Percentiles rank a stretch among this genome's conserved stretches.
These are phyloP conservation scores for Penicillium vulpinum DNA, from an alignment of 2,329 filamentous ascomycete genomes.

Conservation along the genomic window DNA sequence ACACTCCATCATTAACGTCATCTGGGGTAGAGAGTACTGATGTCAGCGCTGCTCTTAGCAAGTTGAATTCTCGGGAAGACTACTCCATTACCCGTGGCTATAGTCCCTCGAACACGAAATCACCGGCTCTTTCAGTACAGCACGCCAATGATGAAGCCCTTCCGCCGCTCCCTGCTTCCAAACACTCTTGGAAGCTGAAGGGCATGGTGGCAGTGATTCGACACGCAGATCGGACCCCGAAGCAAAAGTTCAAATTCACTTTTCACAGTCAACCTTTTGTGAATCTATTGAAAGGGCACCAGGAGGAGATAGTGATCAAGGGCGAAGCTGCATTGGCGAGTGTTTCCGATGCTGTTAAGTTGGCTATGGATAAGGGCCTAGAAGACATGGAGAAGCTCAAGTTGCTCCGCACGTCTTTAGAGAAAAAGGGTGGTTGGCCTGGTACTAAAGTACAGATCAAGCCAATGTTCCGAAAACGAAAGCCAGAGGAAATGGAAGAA, in stretches of 20 bases:
- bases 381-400: slow-evolving; percentile 88
- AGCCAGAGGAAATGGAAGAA: slow-evolving; percentile 58
- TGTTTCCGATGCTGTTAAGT: slow-evolving; percentile 82
- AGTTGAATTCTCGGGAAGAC: slow-evolving; percentile 24
- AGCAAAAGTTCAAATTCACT: slow-evolving; percentile 99
- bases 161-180: slow-evolving; percentile 65
- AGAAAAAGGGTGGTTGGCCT: slow-evolving; percentile 90
- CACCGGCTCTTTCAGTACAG: slow-evolving; percentile 28
- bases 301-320: slow-evolving; percentile 92
- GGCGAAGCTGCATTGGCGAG: slow-evolving; percentile 86
- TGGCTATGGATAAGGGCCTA: slow-evolving; percentile 73
- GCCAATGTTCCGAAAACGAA: slow-evolving; percentile 94
- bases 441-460: slow-evolving; percentile 99
- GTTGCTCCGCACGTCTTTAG: slow-evolving; percentile 78
- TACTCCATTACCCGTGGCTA: slow-evolving; percentile 21
- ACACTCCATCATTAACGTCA: slow-evolving; percentile 34
- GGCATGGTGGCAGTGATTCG: slow-evolving; percentile 95
- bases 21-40: slow-evolving; percentile 35
- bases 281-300: slow-evolving; percentile 87
- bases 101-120: slow-evolving; percentile 27
- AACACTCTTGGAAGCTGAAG: slow-evolving; percentile 97
- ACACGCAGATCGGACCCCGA: slow-evolving; percentile 94
- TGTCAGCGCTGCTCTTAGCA: slow-evolving; percentile 16
- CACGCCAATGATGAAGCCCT: slow-evolving; percentile 32
- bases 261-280: slow-evolving; percentile 97